phyloP scores from a whole-genome alignment of 192 early-diverging fungal genomes.

The Coemansia javaensis region DNA sequence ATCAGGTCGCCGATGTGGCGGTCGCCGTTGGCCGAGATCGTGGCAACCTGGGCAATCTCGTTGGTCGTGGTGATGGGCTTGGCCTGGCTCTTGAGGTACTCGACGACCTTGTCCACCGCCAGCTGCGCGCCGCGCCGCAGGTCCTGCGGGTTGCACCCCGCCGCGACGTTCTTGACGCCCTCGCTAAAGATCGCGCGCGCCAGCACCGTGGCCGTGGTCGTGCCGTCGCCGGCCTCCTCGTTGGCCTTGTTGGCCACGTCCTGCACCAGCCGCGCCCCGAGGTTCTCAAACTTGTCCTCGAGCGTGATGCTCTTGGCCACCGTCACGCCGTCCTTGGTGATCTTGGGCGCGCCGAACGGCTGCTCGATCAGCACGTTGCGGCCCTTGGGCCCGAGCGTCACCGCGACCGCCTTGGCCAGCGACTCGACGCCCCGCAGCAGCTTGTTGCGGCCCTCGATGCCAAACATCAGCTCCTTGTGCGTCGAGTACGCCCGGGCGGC shows the following conservation, averaged over 20 bases:
- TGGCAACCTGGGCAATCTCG: constrained; percentile 98
- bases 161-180: constrained; percentile 98
- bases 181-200: constrained; percentile 98
- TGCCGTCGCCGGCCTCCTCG: constrained; percentile 98
- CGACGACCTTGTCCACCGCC: constrained; percentile 90
- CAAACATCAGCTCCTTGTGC: constrained; percentile 98
- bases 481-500: constrained; percentile 63
- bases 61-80: constrained; percentile 89
- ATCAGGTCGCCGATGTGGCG: constrained; percentile 92
- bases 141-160: constrained; percentile 99
- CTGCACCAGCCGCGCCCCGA: constrained; percentile 95
- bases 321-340: constrained; percentile 99
- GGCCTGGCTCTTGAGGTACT: constrained; percentile 86
- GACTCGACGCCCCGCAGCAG: constrained; percentile 94
- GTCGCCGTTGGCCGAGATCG: constrained; percentile 99
- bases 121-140: constrained; percentile 90
- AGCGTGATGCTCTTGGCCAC: constrained; percentile 97
- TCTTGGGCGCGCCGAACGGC: constrained; percentile 95
- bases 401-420: constrained; percentile 97
- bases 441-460: constrained; percentile 89
- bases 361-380: constrained; percentile 99
- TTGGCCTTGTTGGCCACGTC: constrained; percentile 99
- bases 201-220: constrained; percentile 97
- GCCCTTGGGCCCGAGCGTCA: constrained; percentile 98
- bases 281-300: constrained; percentile 99